These are phyloP conservation scores for Spencermartinsiella europaea DNA, from an alignment of 805 yeast species.

Conservation along the genomic window DNA sequence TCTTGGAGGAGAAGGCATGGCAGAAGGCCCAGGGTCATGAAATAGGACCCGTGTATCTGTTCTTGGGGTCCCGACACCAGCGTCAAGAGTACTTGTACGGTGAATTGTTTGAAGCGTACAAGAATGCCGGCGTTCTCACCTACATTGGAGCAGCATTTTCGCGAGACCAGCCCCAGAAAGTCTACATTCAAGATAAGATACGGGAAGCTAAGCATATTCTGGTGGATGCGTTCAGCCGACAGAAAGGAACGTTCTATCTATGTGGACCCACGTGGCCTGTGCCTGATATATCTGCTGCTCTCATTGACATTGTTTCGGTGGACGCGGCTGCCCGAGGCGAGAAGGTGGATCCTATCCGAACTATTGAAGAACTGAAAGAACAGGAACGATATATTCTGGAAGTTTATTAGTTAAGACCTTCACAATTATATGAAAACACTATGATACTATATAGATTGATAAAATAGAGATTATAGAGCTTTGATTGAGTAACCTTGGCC, in stretches of 20 bases:
- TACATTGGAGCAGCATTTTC: conserved; percentile 98
- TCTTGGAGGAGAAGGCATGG: conserved; percentile 91
- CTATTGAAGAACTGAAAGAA: conserved; percentile 91
- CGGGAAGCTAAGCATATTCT: conserved; percentile 67
- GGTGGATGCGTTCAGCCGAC: conserved; percentile 69
- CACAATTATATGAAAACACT: neutral
- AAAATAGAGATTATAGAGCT: no score
- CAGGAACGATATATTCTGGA: conserved; percentile 86
- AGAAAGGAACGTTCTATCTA: conserved; percentile 86
- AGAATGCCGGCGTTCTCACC: conserved; percentile 85
- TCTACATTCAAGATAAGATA: conserved; percentile 91
- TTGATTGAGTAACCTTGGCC: no score
- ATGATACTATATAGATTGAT: no score
- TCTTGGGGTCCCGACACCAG: conserved; percentile 91
- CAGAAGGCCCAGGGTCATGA: conserved; percentile 83
- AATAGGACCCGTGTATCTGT: conserved; percentile 84
- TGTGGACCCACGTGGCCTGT: conserved; percentile 99
- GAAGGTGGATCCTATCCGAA: conserved; percentile 65
- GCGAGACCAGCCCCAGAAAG: conserved; percentile 92
- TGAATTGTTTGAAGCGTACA: conserved; percentile 95
- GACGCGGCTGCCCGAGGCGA: conserved; percentile 69
- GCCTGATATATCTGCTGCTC: conserved; percentile 88
- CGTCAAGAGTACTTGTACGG: conserved; percentile 94
- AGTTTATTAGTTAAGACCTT: conserved; percentile 60
- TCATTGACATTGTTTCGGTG: conserved; percentile 68